Conservation (phyloP, 176 grass and related monocot genomes). For the Zoysia pacifica region DNA sequence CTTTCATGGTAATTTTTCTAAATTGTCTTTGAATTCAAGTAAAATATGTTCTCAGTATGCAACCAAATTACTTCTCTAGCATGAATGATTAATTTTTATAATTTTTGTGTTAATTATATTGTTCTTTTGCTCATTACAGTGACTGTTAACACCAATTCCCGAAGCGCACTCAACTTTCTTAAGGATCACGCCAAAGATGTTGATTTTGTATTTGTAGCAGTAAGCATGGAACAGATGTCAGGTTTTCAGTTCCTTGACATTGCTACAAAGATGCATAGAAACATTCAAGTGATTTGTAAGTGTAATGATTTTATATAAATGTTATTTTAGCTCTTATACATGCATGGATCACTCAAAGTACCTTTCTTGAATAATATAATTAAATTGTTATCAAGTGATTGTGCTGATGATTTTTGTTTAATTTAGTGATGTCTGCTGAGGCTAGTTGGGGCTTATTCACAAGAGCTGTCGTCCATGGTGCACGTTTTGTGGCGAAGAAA, state of each 20-base stretch:
- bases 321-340: not conserved
- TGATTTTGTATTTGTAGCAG: conserved; percentile 24
- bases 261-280: not conserved
- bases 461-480: conserved; percentile 5
- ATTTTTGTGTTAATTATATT: not conserved
- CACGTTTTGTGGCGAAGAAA: conserved; percentile 31
- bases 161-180: conserved; percentile 13
- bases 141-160: not conserved
- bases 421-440: conserved; percentile 23
- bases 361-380: not conserved
- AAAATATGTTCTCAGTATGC: not conserved
- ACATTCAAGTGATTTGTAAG: conserved; percentile 41
- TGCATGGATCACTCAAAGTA: not conserved
- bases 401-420: not conserved
- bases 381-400: not conserved
- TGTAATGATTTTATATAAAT: not conserved
- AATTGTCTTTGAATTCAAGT: not conserved
- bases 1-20: not conserved
- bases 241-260: conserved; percentile 28
- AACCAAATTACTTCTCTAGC: not conserved
- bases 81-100: not conserved
- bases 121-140: not conserved
- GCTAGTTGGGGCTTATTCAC: not conserved
- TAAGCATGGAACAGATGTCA: conserved; percentile 27
- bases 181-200: conserved; percentile 13